Conservation (phyloP, 371 early-diverging fungal genomes). For the Rhizopus arrhizus region DNA sequence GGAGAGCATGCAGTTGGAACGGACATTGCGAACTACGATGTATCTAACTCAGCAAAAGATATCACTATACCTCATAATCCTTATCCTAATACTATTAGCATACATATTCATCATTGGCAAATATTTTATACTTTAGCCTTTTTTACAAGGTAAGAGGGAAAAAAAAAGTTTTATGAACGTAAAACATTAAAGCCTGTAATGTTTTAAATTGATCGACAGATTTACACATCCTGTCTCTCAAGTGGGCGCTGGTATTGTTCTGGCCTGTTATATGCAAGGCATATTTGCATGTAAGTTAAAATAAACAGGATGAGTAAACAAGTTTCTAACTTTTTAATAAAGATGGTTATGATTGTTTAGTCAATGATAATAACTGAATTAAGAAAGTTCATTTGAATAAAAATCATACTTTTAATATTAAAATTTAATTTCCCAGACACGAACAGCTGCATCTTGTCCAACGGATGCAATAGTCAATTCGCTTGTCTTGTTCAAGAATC, state of each 20-base stretch:
- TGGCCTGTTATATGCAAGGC: constrained; percentile 82
- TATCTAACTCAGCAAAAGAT: constrained; percentile 5
- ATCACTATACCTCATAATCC: constrained; percentile 13
- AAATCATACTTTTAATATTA: not conserved
- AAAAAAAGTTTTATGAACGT: not conserved
- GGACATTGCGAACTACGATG: constrained; percentile 1
- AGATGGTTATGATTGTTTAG: constrained; percentile 47
- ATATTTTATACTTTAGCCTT: constrained; percentile 84
- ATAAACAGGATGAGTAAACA: not conserved
- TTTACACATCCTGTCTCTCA: constrained; percentile 74
- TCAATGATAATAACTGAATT: constrained; percentile 32
- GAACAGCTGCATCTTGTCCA: constrained; percentile 85
- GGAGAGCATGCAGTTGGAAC: no score
- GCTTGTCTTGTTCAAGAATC: constrained; percentile 57
- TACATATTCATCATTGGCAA: constrained; percentile 89
- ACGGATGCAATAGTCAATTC: constrained; percentile 66
- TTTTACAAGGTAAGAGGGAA: constrained; percentile 57
- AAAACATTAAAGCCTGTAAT: not conserved
- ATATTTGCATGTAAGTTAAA: constrained; percentile 53
- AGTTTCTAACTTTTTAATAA: not conserved
- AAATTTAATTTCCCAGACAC: constrained; percentile 65
- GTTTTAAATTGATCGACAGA: constrained; percentile 25
- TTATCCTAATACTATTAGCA: constrained; percentile 25
- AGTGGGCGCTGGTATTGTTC: constrained; percentile 72
- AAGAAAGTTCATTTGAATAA: not conserved